Evolutionary conservation across 257 asterid genomes (phyloP).

Genomic region (Paraleonurus japonicus): DNA sequence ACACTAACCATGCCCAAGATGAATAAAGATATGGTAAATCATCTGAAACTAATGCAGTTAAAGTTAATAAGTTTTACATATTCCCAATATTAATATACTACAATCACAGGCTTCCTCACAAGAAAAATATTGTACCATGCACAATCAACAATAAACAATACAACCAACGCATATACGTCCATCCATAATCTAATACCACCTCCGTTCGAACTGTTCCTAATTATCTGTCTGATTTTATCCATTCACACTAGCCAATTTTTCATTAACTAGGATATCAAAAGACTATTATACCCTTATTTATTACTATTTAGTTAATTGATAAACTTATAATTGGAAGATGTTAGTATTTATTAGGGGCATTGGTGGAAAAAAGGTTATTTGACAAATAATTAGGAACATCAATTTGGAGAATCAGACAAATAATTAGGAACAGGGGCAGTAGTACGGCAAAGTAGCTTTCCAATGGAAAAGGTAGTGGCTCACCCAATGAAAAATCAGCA

Average conservation of each 20-base stretch:
- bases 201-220: too few relatives aligned
- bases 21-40: neutral
- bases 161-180: neutral
- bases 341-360: too few relatives aligned
- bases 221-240: too few relatives aligned
- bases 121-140: neutral
- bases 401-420: too few relatives aligned
- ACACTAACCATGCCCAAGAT: neutral
- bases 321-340: too few relatives aligned
- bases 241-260: too few relatives aligned
- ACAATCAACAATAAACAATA: neutral
- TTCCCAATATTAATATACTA: neutral
- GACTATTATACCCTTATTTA: too few relatives aligned
- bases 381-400: too few relatives aligned
- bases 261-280: too few relatives aligned
- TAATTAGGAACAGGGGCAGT: too few relatives aligned
- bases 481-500: constrained; percentile 94
- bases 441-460: neutral
- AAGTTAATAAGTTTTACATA: neutral
- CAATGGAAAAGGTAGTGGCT: constrained; percentile 22
- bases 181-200: neutral
- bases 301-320: too few relatives aligned
- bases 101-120: neutral
- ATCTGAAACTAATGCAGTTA: neutral
- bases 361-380: too few relatives aligned